phyloP scores from a whole-genome alignment of 2,329 filamentous ascomycete genomes.

The Neonectria punicea region DNA sequence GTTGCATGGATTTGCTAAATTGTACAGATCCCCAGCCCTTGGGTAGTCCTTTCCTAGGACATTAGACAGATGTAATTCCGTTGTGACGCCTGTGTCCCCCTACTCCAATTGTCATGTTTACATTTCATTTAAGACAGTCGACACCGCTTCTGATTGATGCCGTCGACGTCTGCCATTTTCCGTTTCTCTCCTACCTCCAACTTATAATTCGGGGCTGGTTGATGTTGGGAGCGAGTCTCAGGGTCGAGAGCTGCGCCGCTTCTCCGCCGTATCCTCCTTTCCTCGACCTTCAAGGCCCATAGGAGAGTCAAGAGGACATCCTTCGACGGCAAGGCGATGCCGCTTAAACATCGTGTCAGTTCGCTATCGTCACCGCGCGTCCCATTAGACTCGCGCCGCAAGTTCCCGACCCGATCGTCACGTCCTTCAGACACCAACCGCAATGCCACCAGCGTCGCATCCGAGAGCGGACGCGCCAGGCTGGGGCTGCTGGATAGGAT shows the following conservation, averaged over 20 bases:
- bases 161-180: slow-evolving; percentile 27
- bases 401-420: slow-evolving; percentile 57
- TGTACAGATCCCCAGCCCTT: slow-evolving; percentile 26
- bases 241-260: slow-evolving; percentile 35
- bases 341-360: slow-evolving; percentile 51
- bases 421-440: slow-evolving; percentile 73
- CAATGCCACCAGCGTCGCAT: slow-evolving; percentile 80
- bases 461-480: slow-evolving; percentile 77
- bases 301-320: slow-evolving; percentile 60
- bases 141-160: slow-evolving; percentile 30
- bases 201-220: slow-evolving; percentile 39
- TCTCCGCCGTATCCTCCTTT: slow-evolving; percentile 47
- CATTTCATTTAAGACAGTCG: slow-evolving; percentile 36
- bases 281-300: slow-evolving; percentile 58
- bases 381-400: slow-evolving; percentile 46
- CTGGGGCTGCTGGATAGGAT: slow-evolving; percentile 79
- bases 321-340: slow-evolving; percentile 55
- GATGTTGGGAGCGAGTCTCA: slow-evolving; percentile 38
- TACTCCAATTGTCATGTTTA: slow-evolving; percentile 25
- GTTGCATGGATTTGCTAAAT: slow-evolving; percentile 38
- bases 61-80: slow-evolving; percentile 25
- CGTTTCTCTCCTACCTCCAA: slow-evolving; percentile 37
- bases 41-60: slow-evolving; percentile 31
- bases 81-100: slow-evolving; percentile 31
- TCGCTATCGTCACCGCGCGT: slow-evolving; percentile 51